Evolutionary conservation across 2,329 filamentous ascomycete genomes (phyloP), one percentile per base, ranked within the genome.

Genomic region (Diaporthe ilicicola): DNA sequence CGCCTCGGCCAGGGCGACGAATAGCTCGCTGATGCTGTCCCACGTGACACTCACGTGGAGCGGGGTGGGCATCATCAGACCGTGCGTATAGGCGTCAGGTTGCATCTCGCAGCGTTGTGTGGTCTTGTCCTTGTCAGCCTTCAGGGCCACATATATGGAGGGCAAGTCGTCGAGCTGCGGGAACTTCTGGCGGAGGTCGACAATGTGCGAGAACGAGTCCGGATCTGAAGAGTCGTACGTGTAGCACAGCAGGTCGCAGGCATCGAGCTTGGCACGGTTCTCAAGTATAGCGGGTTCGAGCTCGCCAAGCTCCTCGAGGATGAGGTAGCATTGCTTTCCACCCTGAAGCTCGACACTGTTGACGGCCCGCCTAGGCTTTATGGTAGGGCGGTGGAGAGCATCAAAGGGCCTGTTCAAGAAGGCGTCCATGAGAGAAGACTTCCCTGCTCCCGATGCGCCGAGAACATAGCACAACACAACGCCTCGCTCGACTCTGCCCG

Each of bases 171-270:
- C 93, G 2, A 99, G 88, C 69, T 96, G 92, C 0, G 94, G 91
- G 75, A 95, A 93, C 76, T 91, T 93, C 69, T 89, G 88, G 53
- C 95, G 91, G 61, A 98, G 85, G 22, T 93, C 89, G 46, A 95
- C 93, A 67, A 99, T 94, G 78, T 98, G 95, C 1, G 93, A 91
- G 81, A 99, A 99, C 4, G 94, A 97, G 80, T 98, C 95, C 0
- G 96, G 95, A 73, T 99, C 95, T 1, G 94, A 97, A 2, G 95
- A 98, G 83, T 99, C 96, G 82, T 98, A 99, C 0, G 94, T 92
- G 82, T 97, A 98, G 82, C 95, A 97, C 55, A 99, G 88, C 29
- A 99, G 87, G 81, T 99, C 96, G 81, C 95, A 98, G 7, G 94
- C 91, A 77, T 97, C 94, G 17, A 99, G 87, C 81, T 97, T 97